Evolutionary conservation across 306 rosid genomes (phyloP).

Genomic region (Acacia crassicarpa): DNA sequence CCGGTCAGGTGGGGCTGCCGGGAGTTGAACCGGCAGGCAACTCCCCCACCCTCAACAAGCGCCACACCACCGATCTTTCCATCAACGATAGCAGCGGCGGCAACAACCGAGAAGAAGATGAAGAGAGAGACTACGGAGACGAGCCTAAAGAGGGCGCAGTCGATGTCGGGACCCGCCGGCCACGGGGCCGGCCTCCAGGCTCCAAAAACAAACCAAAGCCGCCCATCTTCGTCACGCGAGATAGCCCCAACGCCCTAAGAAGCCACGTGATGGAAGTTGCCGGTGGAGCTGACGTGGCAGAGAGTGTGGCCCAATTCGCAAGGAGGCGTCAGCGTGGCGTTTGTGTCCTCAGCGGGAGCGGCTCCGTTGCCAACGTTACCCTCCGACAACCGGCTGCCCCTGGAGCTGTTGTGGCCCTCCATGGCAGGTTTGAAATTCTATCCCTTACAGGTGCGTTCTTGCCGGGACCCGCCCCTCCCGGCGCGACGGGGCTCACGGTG

Average conservation of each 20-base stretch:
- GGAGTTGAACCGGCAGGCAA: slow-evolving; percentile 77
- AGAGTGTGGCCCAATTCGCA: slow-evolving; percentile 79
- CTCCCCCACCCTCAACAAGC: slow-evolving; percentile 56
- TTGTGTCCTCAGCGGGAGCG: slow-evolving; percentile 91
- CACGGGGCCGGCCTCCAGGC: slow-evolving; percentile 93
- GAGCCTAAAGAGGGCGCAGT: slow-evolving; percentile 89
- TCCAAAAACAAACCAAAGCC: slow-evolving; percentile 95
- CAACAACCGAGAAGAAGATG: slow-evolving; percentile 45
- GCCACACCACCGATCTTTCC: slow-evolving; percentile 52
- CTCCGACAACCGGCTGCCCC: slow-evolving; percentile 83
- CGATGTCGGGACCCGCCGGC: slow-evolving; percentile 70
- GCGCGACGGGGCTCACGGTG: slow-evolving; percentile 81
- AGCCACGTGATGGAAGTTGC: slow-evolving; percentile 95
- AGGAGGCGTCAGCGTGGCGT: slow-evolving; percentile 91
- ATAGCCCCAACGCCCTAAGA: slow-evolving; percentile 84
- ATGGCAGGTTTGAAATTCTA: slow-evolving; percentile 90
- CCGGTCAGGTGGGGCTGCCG: slow-evolving; percentile 74
- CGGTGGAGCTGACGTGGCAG: slow-evolving; percentile 83
- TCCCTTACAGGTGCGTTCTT: slow-evolving; percentile 80
- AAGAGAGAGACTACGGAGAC: slow-evolving; percentile 53
- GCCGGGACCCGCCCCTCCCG: slow-evolving; percentile 92
- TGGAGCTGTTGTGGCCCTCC: slow-evolving; percentile 79
- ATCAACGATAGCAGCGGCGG: slow-evolving; percentile 52
- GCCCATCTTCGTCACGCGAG: slow-evolving; percentile 84
- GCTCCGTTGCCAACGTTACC: slow-evolving; percentile 86